Evolutionary conservation across 2,329 filamentous ascomycete species (phyloP).

Genomic region (Coniochaeta prunicola): DNA sequence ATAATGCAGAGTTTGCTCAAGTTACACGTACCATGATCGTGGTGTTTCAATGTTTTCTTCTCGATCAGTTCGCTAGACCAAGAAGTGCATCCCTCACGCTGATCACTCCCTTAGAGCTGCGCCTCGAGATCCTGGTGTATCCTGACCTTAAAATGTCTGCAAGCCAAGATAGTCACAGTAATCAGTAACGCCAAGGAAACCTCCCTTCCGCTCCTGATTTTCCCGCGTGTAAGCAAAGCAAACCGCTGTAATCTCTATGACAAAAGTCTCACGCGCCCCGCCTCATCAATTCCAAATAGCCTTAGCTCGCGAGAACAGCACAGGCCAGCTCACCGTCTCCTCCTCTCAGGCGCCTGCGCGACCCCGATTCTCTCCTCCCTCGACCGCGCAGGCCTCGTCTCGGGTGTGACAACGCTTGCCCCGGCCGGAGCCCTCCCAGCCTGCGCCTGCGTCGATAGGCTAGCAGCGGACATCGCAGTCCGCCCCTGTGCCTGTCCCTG

Average conservation of each 20-base stretch:
- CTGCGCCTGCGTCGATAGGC: background rate
- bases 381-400: constrained; percentile 18
- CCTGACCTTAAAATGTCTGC: background rate
- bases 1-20: too few relatives aligned
- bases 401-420: constrained; percentile 13
- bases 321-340: constrained; percentile 9
- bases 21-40: too few relatives aligned
- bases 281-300: background rate
- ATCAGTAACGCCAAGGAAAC: background rate
- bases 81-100: background rate
- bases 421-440: constrained; percentile 2
- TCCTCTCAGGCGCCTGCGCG: constrained; percentile 8
- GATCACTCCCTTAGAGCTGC: background rate
- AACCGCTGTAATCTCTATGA: background rate
- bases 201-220: background rate
- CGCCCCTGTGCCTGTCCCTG: background rate
- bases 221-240: background rate
- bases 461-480: background rate
- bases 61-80: background rate
- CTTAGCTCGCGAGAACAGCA: background rate
- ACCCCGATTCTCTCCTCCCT: constrained; percentile 23
- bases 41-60: background rate
- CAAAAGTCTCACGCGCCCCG: background rate
- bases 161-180: background rate
- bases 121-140: background rate